A percentile compares a stretch with the other conserved stretches of the same genome.
phyloP scores from a whole-genome alignment of 169 alveolate genomes.

The Plasmodium blacklocki region DNA sequence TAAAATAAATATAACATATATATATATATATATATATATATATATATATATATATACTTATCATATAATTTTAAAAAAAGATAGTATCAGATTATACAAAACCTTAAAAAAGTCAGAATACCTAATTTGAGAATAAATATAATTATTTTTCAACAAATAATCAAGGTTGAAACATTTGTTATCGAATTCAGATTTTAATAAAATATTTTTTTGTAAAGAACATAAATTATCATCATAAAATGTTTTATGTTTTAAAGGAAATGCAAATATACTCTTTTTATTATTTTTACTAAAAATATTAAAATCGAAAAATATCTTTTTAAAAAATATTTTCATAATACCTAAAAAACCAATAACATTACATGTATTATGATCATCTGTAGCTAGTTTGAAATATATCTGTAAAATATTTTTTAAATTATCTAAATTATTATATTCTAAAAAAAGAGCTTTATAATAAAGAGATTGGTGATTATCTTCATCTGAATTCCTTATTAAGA shows the following conservation, averaged over 20 bases:
- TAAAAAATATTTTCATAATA: conserved; percentile 56
- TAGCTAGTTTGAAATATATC: conserved; percentile 50
- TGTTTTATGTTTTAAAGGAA: conserved; percentile 2
- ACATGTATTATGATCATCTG: conserved; percentile 65
- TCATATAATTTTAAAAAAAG: conserved; percentile 36
- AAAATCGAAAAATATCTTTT: conserved; percentile 41
- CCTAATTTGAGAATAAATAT: conserved; percentile 43
- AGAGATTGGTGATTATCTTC: conserved; percentile 54
- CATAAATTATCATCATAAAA: conserved; percentile 12
- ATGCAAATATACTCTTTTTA: neutral
- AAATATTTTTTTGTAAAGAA: conserved; percentile 24
- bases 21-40: neutral
- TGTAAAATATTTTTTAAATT: conserved; percentile 50
- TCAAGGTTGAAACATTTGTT: conserved; percentile 53
- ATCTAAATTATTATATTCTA: conserved; percentile 53
- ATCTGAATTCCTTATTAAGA: conserved; percentile 26
- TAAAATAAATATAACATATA: neutral
- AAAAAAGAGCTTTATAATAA: conserved; percentile 51
- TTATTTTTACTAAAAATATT: conserved; percentile 6
- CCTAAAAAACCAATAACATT: conserved; percentile 68
- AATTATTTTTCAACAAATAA: conserved; percentile 24
- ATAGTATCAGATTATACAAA: conserved; percentile 21
- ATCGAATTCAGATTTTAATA: conserved; percentile 31
- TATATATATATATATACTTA: neutral
- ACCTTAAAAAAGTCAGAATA: conserved; percentile 36